Base-by-base conservation (phyloP, 106 monocot genomes). In the Alisma plantagoaquatica region DNA sequence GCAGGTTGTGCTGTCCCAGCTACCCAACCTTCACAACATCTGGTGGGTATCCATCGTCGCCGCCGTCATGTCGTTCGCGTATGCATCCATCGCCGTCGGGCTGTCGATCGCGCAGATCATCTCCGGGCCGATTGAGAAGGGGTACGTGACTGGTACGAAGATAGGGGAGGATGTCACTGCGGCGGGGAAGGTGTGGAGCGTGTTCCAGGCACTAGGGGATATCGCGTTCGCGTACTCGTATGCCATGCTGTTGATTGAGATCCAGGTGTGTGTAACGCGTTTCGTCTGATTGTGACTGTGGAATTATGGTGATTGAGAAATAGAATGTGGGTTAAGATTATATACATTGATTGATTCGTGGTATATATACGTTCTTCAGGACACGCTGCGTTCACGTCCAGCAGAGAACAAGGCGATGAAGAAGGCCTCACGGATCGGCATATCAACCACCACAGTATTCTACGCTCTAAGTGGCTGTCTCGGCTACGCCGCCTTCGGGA, bases 11-110 rank as follows among this genome's bases (percentile, higher is more conserved):
- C 52, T 90, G 24, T 90, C 89, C 19, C 89, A 83, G 55, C 54
- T 90, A 21, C 80, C 79, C 2, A 90, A 83, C 33, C 80, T 83
- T 56, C 83, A 83, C 68, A 79, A 90, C 41, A 24, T 90, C 1
- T 83, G 70, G 62, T 83, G 79, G 79, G 79, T 80, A 29, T 90
- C 89, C 15, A 66, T 79, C 31, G 32, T 83, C 10, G 89, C 89
- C 9, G 79, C 89, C 2, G 64, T 80, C 30, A 90, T 83, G 79
- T 80, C 83, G 2, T 33, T 90, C 3, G 58, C 61, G 22, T 90
- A 83, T 61, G 77, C 89, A 19, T 17, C 54, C 58, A 83, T 90
- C 17, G 89, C 83, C 14, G 76, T 90, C 19, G 89, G 73, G 27
- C 79, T 90, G 49, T 76, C 89, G 44, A 69, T 90, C 47, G 83